phyloP scores from a whole-genome alignment of 257 asterid species.

The Solanum sejunctum region DNA sequence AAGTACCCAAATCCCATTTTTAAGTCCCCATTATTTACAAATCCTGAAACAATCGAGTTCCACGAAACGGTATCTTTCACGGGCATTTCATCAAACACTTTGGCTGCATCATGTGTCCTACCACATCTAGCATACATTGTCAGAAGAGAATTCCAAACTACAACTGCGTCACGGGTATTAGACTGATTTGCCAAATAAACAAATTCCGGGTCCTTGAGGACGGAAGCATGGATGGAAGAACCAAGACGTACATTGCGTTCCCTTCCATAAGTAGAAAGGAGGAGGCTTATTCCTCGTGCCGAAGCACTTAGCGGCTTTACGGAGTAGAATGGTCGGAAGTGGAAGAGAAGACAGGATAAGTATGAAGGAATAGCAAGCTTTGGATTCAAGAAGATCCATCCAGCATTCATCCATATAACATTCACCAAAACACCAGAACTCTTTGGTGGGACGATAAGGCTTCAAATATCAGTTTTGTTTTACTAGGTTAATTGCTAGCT shows the following conservation, averaged over 20 bases:
- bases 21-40: constrained; percentile 28
- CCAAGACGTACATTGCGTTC: constrained; percentile 49
- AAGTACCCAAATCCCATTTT: constrained; percentile 41
- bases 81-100: constrained; percentile 73
- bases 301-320: constrained; percentile 8
- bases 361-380: neutral
- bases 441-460: neutral
- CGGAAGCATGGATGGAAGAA: constrained; percentile 52
- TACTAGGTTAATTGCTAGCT: no score
- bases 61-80: constrained; percentile 60
- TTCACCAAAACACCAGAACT: neutral
- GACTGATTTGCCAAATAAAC: neutral
- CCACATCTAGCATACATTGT: constrained; percentile 40
- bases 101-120: constrained; percentile 23
- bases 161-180: neutral
- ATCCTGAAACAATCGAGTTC: constrained; percentile 79
- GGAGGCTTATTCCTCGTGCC: constrained; percentile 20
- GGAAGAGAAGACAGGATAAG: neutral
- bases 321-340: constrained; percentile 5
- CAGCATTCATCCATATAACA: constrained; percentile 46
- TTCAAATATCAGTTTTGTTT: no score
- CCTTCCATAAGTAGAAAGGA: constrained; percentile 39
- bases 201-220: constrained; percentile 41
- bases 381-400: constrained; percentile 15
- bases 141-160: constrained; percentile 49